These are phyloP conservation scores for Hypoxylon rubiginosum DNA, from an alignment of 2,329 filamentous ascomycete genomes.

Conservation along the genomic window DNA sequence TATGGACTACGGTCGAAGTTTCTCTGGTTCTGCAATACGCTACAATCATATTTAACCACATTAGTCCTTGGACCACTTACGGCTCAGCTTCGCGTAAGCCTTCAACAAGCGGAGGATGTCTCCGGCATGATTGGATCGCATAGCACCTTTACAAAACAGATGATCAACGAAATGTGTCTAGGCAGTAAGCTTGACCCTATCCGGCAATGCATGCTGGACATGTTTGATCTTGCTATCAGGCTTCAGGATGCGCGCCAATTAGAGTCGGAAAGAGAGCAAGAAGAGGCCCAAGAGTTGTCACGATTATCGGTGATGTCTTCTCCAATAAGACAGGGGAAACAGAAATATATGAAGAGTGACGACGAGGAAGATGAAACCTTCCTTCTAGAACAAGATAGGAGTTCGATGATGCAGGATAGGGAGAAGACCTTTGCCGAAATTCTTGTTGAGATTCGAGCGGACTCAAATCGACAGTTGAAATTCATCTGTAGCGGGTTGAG, in stretches of 20 bases:
- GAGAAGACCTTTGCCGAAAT: conserved; percentile 64
- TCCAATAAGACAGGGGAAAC: conserved; percentile 45
- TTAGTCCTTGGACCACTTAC: conserved; percentile 76
- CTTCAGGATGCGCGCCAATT: conserved; percentile 72
- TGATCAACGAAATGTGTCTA: conserved; percentile 78
- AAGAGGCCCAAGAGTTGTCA: conserved; percentile 57
- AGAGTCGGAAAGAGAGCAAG: conserved; percentile 55
- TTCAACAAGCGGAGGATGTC: conserved; percentile 76
- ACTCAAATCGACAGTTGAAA: conserved; percentile 74
- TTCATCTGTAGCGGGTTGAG: conserved; percentile 82
- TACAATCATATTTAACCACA: conserved; percentile 82
- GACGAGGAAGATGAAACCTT: conserved; percentile 53
- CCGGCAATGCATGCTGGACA: conserved; percentile 76
- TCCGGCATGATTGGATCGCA: conserved; percentile 85
- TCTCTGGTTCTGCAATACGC: conserved; percentile 80
- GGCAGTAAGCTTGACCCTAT: conserved; percentile 78
- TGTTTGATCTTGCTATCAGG: conserved; percentile 80
- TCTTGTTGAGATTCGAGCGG: conserved; percentile 68
- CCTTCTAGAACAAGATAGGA: conserved; percentile 49
- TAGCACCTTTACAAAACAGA: conserved; percentile 69
- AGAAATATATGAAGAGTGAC: conserved; percentile 47
- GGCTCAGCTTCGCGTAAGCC: conserved; percentile 65
- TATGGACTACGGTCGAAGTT: conserved; percentile 76
- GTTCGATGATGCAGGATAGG: conserved; percentile 50
- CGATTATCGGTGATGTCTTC: conserved; percentile 56